These are phyloP conservation scores for Atkinsonella hypoxylon DNA, from an alignment of 2,329 filamentous ascomycete species.

Conservation along the genomic window DNA sequence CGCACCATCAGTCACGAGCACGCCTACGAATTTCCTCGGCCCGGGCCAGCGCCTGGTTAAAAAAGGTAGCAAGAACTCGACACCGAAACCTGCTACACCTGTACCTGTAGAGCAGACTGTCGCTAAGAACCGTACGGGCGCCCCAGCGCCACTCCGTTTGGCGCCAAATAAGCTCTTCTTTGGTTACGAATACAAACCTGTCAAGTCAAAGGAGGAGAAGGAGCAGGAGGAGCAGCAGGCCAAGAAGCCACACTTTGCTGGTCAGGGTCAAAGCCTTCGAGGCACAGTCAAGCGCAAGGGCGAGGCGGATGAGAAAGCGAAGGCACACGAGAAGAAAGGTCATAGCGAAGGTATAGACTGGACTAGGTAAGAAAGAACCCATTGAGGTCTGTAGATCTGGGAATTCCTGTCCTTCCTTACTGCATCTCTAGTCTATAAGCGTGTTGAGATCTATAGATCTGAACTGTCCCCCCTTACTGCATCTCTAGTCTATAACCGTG, in stretches of 20 bases:
- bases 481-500: no score
- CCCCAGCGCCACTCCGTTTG: slow-evolving; percentile 74
- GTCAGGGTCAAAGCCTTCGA: slow-evolving; percentile 70
- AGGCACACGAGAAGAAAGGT: slow-evolving; percentile 34
- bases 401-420: no score
- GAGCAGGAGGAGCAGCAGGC: slow-evolving; percentile 52
- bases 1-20: slow-evolving; percentile 61
- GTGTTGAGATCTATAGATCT: no score
- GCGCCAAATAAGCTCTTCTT: slow-evolving; percentile 91
- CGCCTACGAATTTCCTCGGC: slow-evolving; percentile 65
- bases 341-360: slow-evolving; percentile 29
- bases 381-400: no score
- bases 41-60: slow-evolving; percentile 79
- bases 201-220: slow-evolving; percentile 66
- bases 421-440: no score
- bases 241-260: slow-evolving; percentile 64
- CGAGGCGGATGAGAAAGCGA: slow-evolving; percentile 34
- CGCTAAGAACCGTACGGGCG: slow-evolving; percentile 48
- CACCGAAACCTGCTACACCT: slow-evolving; percentile 61
- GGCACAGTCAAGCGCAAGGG: slow-evolving; percentile 61
- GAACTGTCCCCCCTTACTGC: no score
- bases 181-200: slow-evolving; percentile 82
- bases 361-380: no score
- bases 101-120: slow-evolving; percentile 29
- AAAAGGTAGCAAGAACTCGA: slow-evolving; percentile 56